A percentile compares a stretch with the other conserved stretches of the same genome.
Evolutionary conservation across 192 early-diverging fungal genomes (phyloP).

Genomic region (Chytriomyces sp.): DNA sequence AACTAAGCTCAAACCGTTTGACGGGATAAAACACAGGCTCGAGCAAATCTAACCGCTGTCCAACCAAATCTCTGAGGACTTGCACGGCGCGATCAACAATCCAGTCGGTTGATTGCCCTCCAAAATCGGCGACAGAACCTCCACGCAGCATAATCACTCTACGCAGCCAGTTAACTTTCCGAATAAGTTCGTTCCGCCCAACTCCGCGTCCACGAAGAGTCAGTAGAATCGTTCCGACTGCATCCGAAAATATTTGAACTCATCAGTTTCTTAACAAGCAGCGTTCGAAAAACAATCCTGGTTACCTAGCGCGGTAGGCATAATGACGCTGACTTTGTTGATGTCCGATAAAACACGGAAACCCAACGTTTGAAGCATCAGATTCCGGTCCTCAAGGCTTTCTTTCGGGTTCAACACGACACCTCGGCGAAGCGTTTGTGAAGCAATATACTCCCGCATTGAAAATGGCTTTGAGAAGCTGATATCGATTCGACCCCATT

Average conservation of each 20-base stretch:
- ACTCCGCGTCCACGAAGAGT: conserved; percentile 81
- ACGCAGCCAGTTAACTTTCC: conserved; percentile 76
- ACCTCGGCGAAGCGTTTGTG: conserved; percentile 63
- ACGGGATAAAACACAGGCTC: conserved; percentile 82
- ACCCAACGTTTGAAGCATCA: conserved; percentile 73
- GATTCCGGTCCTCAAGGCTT: conserved; percentile 50
- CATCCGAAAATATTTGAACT: background rate
- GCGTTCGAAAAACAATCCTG: background rate
- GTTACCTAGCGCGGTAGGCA: conserved; percentile 77
- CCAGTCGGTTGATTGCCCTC: conserved; percentile 67
- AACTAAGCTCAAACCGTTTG: conserved; percentile 81
- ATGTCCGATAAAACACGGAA: conserved; percentile 61
- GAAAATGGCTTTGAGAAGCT: conserved; percentile 79
- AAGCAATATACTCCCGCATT: conserved; percentile 66
- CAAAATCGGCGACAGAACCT: conserved; percentile 80
- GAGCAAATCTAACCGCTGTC: conserved; percentile 74
- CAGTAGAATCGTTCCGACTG: conserved; percentile 76
- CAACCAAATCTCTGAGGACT: conserved; percentile 77
- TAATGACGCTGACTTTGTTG: conserved; percentile 79
- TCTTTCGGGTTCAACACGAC: conserved; percentile 44
- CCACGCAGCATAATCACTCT: conserved; percentile 68
- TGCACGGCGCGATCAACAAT: conserved; percentile 78
- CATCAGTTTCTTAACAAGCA: background rate
- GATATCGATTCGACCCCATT: conserved; percentile 86
- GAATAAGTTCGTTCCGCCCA: conserved; percentile 63